A percentile compares a stretch with the other conserved stretches of the same genome.
phyloP scores from a whole-genome alignment of 768 basidiomycete species.

The Lyophyllum decastes region DNA sequence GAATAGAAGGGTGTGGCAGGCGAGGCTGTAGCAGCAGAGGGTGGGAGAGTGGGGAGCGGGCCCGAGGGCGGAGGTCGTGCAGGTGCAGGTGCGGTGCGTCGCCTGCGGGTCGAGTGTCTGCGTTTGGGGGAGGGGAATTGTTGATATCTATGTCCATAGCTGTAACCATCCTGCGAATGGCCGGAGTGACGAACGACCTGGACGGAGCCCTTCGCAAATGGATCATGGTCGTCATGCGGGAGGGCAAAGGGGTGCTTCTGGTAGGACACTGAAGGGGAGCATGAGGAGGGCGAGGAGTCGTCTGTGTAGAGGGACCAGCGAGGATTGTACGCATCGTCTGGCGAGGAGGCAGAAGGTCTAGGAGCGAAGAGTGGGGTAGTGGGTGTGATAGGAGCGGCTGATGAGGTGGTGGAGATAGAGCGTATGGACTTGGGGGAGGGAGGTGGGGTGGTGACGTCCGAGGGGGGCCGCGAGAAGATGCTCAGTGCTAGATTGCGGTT shows the following conservation, averaged over 20 bases:
- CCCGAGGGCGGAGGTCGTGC: slow-evolving; percentile 3
- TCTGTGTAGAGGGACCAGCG: slow-evolving; percentile 19
- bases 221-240: slow-evolving; percentile 15
- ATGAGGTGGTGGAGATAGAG: slow-evolving; percentile 8
- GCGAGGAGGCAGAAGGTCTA: not conserved
- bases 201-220: slow-evolving; percentile 26
- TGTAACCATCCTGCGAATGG: not conserved
- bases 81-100: slow-evolving; percentile 2
- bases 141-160: not conserved
- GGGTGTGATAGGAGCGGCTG: slow-evolving; percentile 4
- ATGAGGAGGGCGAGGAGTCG: slow-evolving; percentile 8
- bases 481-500: not conserved
- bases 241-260: slow-evolving; percentile 16
- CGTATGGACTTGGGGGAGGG: slow-evolving; percentile 7
- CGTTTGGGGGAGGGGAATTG: not conserved
- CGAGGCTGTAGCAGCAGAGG: not conserved
- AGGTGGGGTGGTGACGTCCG: slow-evolving; percentile 14
- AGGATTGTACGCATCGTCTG: slow-evolving; percentile 1
- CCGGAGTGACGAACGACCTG: slow-evolving; percentile 22
- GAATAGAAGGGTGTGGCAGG: not conserved
- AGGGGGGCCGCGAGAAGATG: slow-evolving; percentile 18
- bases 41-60: slow-evolving; percentile 6
- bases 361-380: slow-evolving; percentile 4
- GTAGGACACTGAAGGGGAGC: slow-evolving; percentile 1
- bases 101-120: not conserved